Conservation (phyloP, 345 rosid species). For the Lepidium sativum region DNA sequence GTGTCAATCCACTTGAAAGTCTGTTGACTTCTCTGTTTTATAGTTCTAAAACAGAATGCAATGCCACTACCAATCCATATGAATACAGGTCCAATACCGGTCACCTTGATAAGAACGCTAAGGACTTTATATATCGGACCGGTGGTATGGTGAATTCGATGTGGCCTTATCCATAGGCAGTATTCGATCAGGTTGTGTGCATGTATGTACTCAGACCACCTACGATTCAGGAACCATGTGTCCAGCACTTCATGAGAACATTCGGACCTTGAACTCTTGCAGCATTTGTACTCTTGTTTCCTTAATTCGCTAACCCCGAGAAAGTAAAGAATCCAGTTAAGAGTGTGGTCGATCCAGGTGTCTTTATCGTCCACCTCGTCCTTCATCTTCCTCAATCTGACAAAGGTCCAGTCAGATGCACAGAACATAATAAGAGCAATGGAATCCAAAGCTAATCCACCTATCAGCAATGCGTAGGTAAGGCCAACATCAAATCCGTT, state of each 20-base stretch:
- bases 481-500: constrained; percentile 21
- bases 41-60: not conserved
- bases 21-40: not conserved
- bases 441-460: constrained; percentile 25
- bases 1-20: not conserved
- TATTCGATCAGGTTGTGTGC: constrained; percentile 44
- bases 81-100: not conserved
- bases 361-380: not conserved
- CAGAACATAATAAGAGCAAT: constrained; percentile 37
- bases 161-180: constrained; percentile 29
- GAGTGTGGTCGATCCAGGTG: not conserved
- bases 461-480: constrained; percentile 29
- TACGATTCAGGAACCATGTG: constrained; percentile 28
- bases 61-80: not conserved
- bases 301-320: constrained; percentile 9
- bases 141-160: constrained; percentile 18
- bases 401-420: constrained; percentile 55
- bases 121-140: not conserved
- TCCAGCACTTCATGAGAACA: constrained; percentile 10
- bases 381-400: constrained; percentile 10
- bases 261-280: not conserved
- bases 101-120: not conserved
- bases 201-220: constrained; percentile 49
- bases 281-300: not conserved
- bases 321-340: constrained; percentile 13